Conservation (phyloP, 306 rosid genomes). For the Pyrus pyrifolia region DNA sequence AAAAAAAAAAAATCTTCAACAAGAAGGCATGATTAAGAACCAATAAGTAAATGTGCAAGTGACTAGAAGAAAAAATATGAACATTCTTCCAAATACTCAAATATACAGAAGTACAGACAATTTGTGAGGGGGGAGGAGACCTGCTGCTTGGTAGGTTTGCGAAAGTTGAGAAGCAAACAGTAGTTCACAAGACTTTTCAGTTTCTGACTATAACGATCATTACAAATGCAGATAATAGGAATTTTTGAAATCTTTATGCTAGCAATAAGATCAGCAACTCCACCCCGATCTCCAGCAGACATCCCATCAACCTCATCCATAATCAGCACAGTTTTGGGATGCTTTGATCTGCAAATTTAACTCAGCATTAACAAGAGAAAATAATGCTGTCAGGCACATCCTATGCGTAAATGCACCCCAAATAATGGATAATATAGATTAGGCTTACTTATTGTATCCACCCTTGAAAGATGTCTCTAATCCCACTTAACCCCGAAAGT, state of each 20-base stretch:
- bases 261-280: slow-evolving; percentile 89
- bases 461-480: too few relatives aligned
- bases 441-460: too few relatives aligned
- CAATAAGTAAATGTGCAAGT: not conserved
- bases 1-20: not conserved
- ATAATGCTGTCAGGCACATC: slow-evolving; percentile 5
- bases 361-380: slow-evolving; percentile 3
- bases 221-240: slow-evolving; percentile 96
- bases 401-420: slow-evolving; percentile 15
- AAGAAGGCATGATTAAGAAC: not conserved
- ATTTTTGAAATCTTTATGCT: slow-evolving; percentile 87
- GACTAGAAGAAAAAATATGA: not conserved
- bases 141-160: slow-evolving; percentile 96
- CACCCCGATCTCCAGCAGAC: slow-evolving; percentile 99
- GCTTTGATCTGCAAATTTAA: slow-evolving; percentile 57
- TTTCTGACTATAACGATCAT: slow-evolving; percentile 97
- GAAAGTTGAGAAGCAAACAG: slow-evolving; percentile 80
- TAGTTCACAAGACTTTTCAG: slow-evolving; percentile 91
- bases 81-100: not conserved
- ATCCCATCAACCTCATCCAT: slow-evolving; percentile 99
- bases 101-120: not conserved
- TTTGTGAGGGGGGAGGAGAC: slow-evolving; percentile 19
- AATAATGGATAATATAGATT: not conserved
- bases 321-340: slow-evolving; percentile 71
- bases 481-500: too few relatives aligned